Evolutionary conservation across 495 filamentous ascomycete genomes (phyloP).

Genomic region (Penicillium cosmopolitanum): DNA sequence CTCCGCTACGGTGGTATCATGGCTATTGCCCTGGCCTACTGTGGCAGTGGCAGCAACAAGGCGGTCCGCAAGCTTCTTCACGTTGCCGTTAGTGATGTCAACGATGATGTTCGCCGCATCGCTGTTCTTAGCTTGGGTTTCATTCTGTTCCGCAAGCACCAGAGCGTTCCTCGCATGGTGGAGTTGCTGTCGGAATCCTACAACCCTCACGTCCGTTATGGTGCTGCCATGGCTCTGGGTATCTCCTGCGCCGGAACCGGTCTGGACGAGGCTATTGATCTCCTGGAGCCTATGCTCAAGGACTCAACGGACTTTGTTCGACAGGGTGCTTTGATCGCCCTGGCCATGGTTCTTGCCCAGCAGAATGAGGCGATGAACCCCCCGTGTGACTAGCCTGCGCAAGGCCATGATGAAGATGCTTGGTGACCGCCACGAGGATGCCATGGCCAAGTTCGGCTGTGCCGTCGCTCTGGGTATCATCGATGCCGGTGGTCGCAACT

Average conservation of each 20-base stretch:
- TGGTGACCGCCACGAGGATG: constrained; percentile 95
- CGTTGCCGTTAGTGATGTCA: constrained; percentile 96
- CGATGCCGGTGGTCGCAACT: constrained; percentile 97
- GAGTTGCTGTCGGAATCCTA: constrained; percentile 97
- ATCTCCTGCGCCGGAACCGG: constrained; percentile 98
- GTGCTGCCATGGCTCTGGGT: constrained; percentile 96
- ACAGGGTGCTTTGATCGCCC: constrained; percentile 92
- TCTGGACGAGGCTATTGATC: constrained; percentile 92
- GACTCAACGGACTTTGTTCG: constrained; percentile 98
- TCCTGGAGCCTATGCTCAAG: constrained; percentile 99
- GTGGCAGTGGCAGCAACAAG: constrained; percentile 97
- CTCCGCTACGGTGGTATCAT: constrained; percentile 97
- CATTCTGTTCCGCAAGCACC: constrained; percentile 97
- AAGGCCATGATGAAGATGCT: constrained; percentile 90
- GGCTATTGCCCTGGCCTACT: constrained; percentile 98
- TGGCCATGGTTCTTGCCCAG: constrained; percentile 97
- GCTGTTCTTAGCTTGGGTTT: constrained; percentile 99
- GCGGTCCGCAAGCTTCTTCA: constrained; percentile 97
- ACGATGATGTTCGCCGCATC: constrained; percentile 92
- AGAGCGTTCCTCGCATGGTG: constrained; percentile 98
- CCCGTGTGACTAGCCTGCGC: constrained; percentile 78
- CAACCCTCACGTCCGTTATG: constrained; percentile 98
- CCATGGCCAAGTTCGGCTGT: constrained; percentile 98
- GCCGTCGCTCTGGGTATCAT: constrained; percentile 95
- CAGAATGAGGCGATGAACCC: constrained; percentile 97